Evolutionary conservation across 768 basidiomycete species (phyloP), one percentile per base, ranked within the genome.

Genomic region (Russula dissimulans): DNA sequence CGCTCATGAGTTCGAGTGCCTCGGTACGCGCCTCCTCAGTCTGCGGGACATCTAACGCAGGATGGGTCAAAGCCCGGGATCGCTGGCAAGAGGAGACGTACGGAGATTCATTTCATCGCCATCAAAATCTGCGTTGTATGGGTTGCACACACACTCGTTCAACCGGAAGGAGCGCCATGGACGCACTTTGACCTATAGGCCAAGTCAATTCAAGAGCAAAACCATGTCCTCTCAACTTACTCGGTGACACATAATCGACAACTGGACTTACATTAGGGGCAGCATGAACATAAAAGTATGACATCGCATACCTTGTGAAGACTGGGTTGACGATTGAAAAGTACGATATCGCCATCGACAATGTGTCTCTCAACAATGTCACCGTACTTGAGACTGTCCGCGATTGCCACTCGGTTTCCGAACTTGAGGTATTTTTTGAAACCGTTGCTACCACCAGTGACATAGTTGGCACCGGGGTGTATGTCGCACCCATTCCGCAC

Each of bases 101-200:
- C 95, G 97, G 68, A 99, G 77, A 74, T 99, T 99, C 97, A 99
- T 99, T 72, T 99, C 97, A 71, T 99, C 97, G 62, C 97, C 97
- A 71, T 99, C 97, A 65, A 99, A 99, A 78, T 99, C 97, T 51
- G 97, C 97, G 69, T 97, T 97, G 75, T 97, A 98, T 8, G 97
- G 97, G 49, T 91, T 94, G 74, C 97, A 99, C 9, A 97, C 97
- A 82, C 97, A 99, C 71, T 99, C 97, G 69, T 99, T 99, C 57
- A 99, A 75, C 36, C 97, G 82, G 77, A 99, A 97, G 1, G 97
- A 90, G 65, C 95, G 78, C 97, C 97, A 99, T 26, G 97, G 97
- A 34, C 97, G 80, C 56, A 99, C 82, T 79, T 95, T 95, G 45
- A 84, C 86, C 85, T 86, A 55, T n/a, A 18, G 5, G 2, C 34